A percentile compares a stretch with the other conserved stretches of the same genome.
phyloP scores from a whole-genome alignment of 805 yeast species.

The Torulaspora quercuum region DNA sequence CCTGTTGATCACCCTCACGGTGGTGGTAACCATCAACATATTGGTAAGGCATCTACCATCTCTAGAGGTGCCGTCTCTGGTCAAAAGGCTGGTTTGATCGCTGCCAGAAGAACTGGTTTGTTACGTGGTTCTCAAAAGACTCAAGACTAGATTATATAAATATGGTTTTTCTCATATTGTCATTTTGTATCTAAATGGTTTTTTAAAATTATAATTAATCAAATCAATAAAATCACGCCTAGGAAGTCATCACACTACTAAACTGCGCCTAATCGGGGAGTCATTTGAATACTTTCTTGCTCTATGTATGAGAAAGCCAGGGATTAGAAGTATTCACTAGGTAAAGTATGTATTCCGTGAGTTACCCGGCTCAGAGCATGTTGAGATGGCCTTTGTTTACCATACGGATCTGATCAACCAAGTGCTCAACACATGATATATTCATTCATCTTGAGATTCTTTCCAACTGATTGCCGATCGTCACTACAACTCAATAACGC shows the following conservation, averaged over 20 bases:
- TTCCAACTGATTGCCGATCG: too few relatives aligned
- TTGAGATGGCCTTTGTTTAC: too few relatives aligned
- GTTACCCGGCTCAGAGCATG: too few relatives aligned
- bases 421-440: conserved; percentile 2
- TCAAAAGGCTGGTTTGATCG: conserved; percentile 99
- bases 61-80: conserved; percentile 99
- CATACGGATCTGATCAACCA: too few relatives aligned
- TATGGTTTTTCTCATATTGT: conserved; percentile 30
- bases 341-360: too few relatives aligned
- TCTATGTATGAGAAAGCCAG: too few relatives aligned
- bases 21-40: conserved; percentile 99
- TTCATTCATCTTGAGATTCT: not conserved
- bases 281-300: too few relatives aligned
- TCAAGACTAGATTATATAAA: conserved; percentile 54
- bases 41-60: conserved; percentile 99
- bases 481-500: too few relatives aligned
- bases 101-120: conserved; percentile 99
- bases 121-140: conserved; percentile 99
- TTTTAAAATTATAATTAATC: conserved; percentile 15
- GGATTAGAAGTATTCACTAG: too few relatives aligned
- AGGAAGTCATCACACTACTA: too few relatives aligned
- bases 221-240: conserved; percentile 9
- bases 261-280: too few relatives aligned
- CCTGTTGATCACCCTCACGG: conserved; percentile 99
- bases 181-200: conserved; percentile 26